These are phyloP conservation scores for Fusarium napiforme DNA, from an alignment of 2,329 filamentous ascomycete genomes.

Conservation along the genomic window DNA sequence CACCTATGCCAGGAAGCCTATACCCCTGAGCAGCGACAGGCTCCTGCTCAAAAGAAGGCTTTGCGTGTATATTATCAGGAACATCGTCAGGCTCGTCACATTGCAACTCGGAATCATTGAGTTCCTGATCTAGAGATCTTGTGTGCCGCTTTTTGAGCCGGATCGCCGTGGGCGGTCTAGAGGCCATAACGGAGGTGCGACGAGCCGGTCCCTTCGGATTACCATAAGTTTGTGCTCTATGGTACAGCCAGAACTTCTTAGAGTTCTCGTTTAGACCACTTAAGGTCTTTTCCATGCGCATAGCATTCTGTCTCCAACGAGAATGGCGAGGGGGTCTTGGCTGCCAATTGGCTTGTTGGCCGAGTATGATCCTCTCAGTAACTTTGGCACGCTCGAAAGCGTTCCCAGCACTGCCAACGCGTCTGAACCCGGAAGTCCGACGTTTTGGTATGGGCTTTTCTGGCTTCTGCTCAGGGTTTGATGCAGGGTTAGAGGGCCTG, in stretches of 20 bases:
- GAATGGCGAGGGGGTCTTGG: neutral
- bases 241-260: neutral
- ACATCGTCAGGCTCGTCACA: neutral
- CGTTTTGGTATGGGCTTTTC: too few species aligned
- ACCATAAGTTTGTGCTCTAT: neutral
- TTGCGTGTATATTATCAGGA: neutral
- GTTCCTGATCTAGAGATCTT: neutral
- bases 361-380: neutral
- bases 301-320: neutral
- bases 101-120: neutral
- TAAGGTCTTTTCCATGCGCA: neutral
- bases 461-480: neutral
- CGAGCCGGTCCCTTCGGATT: neutral
- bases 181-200: neutral
- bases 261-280: neutral
- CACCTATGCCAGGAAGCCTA: neutral
- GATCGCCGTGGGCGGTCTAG: too few species aligned
- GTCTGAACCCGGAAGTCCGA: neutral
- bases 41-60: neutral
- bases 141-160: neutral
- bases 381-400: conserved; percentile 1
- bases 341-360: neutral
- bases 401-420: conserved; percentile 1
- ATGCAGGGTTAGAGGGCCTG: neutral
- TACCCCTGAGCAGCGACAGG: neutral